A percentile compares a stretch with the other conserved stretches of the same genome.
Conservation (phyloP, 2,329 filamentous ascomycete genomes). For the Monosporascus sp. region DNA sequence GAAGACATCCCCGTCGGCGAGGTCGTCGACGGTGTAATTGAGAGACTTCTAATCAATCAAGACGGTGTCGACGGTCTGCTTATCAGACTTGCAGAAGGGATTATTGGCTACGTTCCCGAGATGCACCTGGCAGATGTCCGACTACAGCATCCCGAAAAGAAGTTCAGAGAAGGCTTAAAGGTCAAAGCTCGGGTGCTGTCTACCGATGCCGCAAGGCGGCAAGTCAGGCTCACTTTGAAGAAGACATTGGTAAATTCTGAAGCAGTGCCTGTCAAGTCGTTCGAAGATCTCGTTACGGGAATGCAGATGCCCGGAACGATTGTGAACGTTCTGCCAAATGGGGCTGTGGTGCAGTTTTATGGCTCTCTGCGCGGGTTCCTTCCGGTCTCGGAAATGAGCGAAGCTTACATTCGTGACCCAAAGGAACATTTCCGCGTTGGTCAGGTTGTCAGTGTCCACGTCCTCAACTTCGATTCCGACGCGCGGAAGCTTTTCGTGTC, state of each 20-base stretch:
- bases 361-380: constrained; percentile 78
- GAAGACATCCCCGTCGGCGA: constrained; percentile 83
- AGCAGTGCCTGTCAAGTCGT: constrained; percentile 69
- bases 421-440: constrained; percentile 83
- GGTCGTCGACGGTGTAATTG: constrained; percentile 74
- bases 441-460: constrained; percentile 86
- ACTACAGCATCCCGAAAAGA: constrained; percentile 90
- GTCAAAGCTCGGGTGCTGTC: constrained; percentile 85
- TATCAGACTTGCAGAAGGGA: constrained; percentile 77
- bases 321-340: constrained; percentile 69
- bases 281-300: constrained; percentile 67
- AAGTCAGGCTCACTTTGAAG: constrained; percentile 85
- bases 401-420: constrained; percentile 88
- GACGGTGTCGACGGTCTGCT: constrained; percentile 77
- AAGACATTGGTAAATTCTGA: constrained; percentile 93
- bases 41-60: constrained; percentile 75
- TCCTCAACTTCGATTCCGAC: constrained; percentile 73
- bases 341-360: constrained; percentile 91
- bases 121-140: constrained; percentile 84
- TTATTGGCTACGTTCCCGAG: constrained; percentile 83
- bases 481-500: constrained; percentile 74
- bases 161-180: constrained; percentile 80
- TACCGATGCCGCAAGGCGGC: constrained; percentile 66
- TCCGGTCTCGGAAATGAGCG: constrained; percentile 95
- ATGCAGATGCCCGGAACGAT: constrained; percentile 82